Percentiles rank a stretch among this genome's conserved stretches.
phyloP scores from a whole-genome alignment of 2,329 filamentous ascomycete genomes.

The Phyllosticta capitalensis region DNA sequence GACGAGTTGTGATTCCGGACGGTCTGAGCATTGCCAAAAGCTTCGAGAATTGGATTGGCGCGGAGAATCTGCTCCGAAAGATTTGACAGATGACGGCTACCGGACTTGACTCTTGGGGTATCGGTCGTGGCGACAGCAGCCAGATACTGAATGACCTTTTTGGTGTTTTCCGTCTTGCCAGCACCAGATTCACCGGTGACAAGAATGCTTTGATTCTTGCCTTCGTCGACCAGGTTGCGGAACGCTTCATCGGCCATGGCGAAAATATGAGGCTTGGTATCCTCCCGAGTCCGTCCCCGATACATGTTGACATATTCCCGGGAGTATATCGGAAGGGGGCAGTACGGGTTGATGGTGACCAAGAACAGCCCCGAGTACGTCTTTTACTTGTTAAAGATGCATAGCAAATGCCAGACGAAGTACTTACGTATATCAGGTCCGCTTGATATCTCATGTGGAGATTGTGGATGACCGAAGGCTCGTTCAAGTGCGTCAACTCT shows the following conservation, averaged over 20 bases:
- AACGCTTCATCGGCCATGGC: slow-evolving; percentile 97
- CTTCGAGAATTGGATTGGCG: slow-evolving; percentile 94
- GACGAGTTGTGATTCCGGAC: slow-evolving; percentile 98
- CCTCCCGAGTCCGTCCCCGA: slow-evolving; percentile 79
- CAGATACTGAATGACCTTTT: slow-evolving; percentile 98
- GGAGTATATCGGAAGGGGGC: slow-evolving; percentile 84
- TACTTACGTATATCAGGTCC: slow-evolving; percentile 72
- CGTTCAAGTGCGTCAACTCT: slow-evolving; percentile 93
- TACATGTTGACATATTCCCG: slow-evolving; percentile 99
- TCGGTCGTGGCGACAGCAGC: slow-evolving; percentile 88
- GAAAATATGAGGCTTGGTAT: slow-evolving; percentile 94
- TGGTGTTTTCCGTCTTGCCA: slow-evolving; percentile 98
- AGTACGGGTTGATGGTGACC: slow-evolving; percentile 96
- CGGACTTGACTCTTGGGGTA: slow-evolving; percentile 48
- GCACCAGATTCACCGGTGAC: slow-evolving; percentile 97
- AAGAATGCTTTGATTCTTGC: slow-evolving; percentile 91
- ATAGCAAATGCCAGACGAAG: neutral
- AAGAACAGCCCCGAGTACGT: slow-evolving; percentile 96
- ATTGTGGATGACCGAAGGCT: slow-evolving; percentile 96
- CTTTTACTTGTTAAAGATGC: slow-evolving; percentile 30
- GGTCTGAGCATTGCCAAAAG: slow-evolving; percentile 96
- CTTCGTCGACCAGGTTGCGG: slow-evolving; percentile 88
- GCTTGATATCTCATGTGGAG: slow-evolving; percentile 89
- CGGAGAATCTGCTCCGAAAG: slow-evolving; percentile 93
- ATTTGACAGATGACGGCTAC: slow-evolving; percentile 62